These are phyloP conservation scores for Pittosporum tobira DNA, from an alignment of 129 eudicot species.

Conservation along the genomic window DNA sequence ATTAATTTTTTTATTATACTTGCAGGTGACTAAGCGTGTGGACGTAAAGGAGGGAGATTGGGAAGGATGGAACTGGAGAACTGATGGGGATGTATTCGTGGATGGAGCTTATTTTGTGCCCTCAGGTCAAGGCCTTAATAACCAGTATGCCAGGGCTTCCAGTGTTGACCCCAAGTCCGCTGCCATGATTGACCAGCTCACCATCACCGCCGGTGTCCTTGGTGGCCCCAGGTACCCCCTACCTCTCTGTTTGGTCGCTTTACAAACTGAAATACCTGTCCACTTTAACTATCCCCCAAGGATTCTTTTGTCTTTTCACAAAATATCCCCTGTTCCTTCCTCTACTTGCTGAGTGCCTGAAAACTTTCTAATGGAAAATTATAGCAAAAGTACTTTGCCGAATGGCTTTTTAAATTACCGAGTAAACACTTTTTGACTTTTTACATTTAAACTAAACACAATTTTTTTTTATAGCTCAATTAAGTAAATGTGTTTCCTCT, in stretches of 20 bases:
- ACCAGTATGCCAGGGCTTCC: conserved; percentile 58
- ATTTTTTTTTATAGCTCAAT: no score
- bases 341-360: no score
- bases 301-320: not conserved
- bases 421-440: no score
- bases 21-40: conserved; percentile 82
- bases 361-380: no score
- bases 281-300: not conserved
- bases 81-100: conserved; percentile 76
- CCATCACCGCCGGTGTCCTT: conserved; percentile 69
- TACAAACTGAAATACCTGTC: conserved; percentile 1
- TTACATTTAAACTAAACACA: no score
- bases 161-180: conserved; percentile 77
- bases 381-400: no score
- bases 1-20: no score
- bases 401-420: no score
- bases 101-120: conserved; percentile 96
- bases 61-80: conserved; percentile 88
- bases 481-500: no score
- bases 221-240: conserved; percentile 64
- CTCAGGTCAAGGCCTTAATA: conserved; percentile 59
- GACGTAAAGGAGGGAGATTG: conserved; percentile 64
- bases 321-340: conserved; percentile 1
- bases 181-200: conserved; percentile 56
- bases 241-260: not conserved